Evolutionary conservation across 2,329 filamentous ascomycete genomes (phyloP), one percentile per base, ranked within the genome.

Genomic region (Phialophora macrospora): DNA sequence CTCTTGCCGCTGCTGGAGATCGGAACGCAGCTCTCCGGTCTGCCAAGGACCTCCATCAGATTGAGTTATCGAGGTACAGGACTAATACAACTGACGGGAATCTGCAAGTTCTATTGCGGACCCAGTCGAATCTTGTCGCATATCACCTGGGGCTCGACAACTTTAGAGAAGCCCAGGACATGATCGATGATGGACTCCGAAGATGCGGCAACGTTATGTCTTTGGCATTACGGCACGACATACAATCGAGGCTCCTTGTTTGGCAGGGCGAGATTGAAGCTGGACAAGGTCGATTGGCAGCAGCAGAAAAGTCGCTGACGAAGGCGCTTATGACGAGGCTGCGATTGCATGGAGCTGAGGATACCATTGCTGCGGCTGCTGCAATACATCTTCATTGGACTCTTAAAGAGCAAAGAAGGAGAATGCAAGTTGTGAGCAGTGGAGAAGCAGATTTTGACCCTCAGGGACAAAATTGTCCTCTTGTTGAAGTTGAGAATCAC

Each of bases 171-270:
- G 48, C 48, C 32, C 26, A 61, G 1, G 11, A 32, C 14, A 32
- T 34, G 20, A 34, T 61, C n/a, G 32, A 41, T 24, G 24, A 55
- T n/a, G 48, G 48, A 20, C 48, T 61, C 20, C 41, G 17, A 34
- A n/a, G 6, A 17, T 49, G 57, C 44, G 20, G 20, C 44, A 11
- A 60, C n/a, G 8, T 30, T 34, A 8, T n/a, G 26, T 1, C 17
- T 55, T 20, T 11, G 20, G 28, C 14, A 11, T 1, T 1, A 12
- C 52, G 52, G 26, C 2, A 57, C 55, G 7, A 28, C 11, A 1
- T 12, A 7, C 32, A 20, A 22, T 57, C 38, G 20, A 57, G 4
- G 9, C 26, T 41, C 30, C 11, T 41, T 14, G 1, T 30, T 14
- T 2, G 1, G 12, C 52, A 55, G 26, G 14, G 24, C 26, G 1